phyloP scores from a whole-genome alignment of 1,284 basidiomycete genomes.

The Sanghuangporus weigelae region DNA sequence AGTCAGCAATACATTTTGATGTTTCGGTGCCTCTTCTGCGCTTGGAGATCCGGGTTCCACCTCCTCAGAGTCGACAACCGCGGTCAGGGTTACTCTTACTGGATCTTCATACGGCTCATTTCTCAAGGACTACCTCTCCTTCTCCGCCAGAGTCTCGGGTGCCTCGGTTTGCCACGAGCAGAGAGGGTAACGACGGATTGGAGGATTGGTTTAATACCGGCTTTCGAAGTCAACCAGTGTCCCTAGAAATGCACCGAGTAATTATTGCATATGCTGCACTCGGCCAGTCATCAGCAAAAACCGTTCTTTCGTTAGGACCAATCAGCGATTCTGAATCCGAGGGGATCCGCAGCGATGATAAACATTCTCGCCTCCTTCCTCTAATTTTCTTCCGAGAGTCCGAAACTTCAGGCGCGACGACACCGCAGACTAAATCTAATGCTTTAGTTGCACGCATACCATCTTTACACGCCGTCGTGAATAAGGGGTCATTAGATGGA shows the following conservation, averaged over 20 bases:
- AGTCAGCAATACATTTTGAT: background rate
- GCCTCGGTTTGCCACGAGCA: background rate
- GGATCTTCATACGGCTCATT: conserved; percentile 23
- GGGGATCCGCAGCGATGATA: background rate
- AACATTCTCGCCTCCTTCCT: background rate
- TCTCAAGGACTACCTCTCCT: background rate
- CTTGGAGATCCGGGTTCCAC: conserved; percentile 22
- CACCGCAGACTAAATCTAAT: background rate
- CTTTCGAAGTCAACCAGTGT: background rate
- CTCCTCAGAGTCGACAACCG: conserved; percentile 12
- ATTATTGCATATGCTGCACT: conserved; percentile 13
- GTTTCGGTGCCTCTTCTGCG: conserved; percentile 22
- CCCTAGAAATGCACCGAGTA: conserved; percentile 9
- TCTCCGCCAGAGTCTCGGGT: background rate
- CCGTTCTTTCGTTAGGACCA: conserved; percentile 21
- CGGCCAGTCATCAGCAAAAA: conserved; percentile 16
- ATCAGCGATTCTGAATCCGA: background rate
- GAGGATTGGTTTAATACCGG: conserved; percentile 14
- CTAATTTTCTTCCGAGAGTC: conserved; percentile 6
- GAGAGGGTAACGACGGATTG: background rate
- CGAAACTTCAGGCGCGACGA: background rate
- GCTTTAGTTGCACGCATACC: conserved; percentile 49
- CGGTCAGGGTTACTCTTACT: conserved; percentile 25
- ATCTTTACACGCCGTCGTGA: conserved; percentile 55
- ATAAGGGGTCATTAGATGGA: conserved; percentile 63